Percentiles rank a stretch among this genome's conserved stretches.
Conservation (phyloP, 2,329 filamentous ascomycete genomes). For the Aureobasidium sp. region DNA sequence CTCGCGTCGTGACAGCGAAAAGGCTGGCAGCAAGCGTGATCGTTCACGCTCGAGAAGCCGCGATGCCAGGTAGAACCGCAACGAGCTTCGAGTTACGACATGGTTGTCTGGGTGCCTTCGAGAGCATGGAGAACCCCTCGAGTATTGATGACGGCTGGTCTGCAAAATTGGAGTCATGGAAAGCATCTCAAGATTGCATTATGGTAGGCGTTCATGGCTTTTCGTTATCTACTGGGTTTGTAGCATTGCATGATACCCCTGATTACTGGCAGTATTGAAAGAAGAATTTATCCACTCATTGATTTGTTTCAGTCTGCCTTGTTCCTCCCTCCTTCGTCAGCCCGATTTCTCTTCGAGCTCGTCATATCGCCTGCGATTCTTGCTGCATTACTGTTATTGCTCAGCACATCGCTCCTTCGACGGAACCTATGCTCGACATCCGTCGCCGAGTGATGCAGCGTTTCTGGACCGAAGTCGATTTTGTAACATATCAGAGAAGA, state of each 20-base stretch:
- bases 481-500: too few relatives aligned
- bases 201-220: not conserved
- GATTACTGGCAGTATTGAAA: not conserved
- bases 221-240: not conserved
- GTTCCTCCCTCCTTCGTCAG: not conserved
- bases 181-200: not conserved
- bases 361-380: too few relatives aligned
- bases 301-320: too few relatives aligned
- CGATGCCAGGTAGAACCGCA: not conserved
- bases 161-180: not conserved
- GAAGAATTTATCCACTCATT: not conserved
- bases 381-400: not conserved
- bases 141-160: not conserved
- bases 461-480: too few relatives aligned
- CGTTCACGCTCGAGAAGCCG: conserved; percentile 1
- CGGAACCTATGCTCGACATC: too few relatives aligned
- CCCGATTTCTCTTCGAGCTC: too few relatives aligned
- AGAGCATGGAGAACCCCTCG: not conserved
- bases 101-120: not conserved
- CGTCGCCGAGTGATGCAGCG: too few relatives aligned
- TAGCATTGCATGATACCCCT: conserved; percentile 3
- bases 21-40: not conserved
- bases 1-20: conserved; percentile 7
- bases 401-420: not conserved
- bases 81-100: not conserved